Base-by-base conservation (phyloP, 345 rosid genomes). In the Mangifera indica region DNA sequence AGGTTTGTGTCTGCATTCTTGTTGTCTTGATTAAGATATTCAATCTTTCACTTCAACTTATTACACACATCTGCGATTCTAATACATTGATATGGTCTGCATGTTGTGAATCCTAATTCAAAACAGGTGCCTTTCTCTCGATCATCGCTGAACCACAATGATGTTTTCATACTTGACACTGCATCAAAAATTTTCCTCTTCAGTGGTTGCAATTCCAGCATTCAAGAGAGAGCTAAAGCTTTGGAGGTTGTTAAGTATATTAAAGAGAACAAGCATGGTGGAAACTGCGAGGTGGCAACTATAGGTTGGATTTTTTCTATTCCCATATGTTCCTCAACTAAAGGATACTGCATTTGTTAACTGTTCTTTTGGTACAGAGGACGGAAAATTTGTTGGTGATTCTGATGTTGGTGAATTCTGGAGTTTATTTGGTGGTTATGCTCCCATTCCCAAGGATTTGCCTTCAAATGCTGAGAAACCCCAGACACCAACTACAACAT, bases 391-490 rank as follows among this genome's bases (percentile, higher is more conserved):
- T 72, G 90, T 86, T 55, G 95, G 91, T 49, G 97, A 91, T 82
- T 58, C 93, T 61, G 97, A 91, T 60, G 88, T 84, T 34, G 98
- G 98, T 61, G 98, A 93, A 65, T 91, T 89, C 77, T 93, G 98
- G 98, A 81, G 92, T 77, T 84, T 93, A 48, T 93, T 93, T 86
- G 97, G 96, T 76, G 93, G 98, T 75, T 93, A 85, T 78, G 86
- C 88, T 76, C 88, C 92, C 69, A 87, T 93, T 70, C 93, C 98
- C 51, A 80, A 82, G 78, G 86, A 84, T 24, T 73, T 85, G 25
- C 80, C 88, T 63, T 80, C 83, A 56, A 77, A 75, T 37, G 55
- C 18, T 51, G 81, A 75, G 62, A 76, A 81, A 45, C 26, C 79
- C 72, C 81, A 70, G 37, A n/a, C 78, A 55, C 65, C 85, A 75